Conservation (phyloP, 2,329 filamentous ascomycete genomes). For the Blumeriella jaapii region DNA sequence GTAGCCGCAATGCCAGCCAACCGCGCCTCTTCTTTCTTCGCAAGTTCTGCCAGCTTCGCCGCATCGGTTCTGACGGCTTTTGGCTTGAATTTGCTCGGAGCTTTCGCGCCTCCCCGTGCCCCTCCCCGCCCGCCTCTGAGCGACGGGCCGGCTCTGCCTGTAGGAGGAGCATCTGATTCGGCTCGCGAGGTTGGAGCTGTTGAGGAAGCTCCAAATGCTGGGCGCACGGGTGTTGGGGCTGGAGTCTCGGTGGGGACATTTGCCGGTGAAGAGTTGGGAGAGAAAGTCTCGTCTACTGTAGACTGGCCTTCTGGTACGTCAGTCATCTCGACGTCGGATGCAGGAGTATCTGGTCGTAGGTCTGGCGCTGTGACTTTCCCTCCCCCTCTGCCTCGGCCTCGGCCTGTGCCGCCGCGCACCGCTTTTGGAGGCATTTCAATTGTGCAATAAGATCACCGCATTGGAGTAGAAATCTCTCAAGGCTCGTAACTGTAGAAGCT, state of each 20-base stretch:
- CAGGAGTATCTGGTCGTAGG: slow-evolving; percentile 1
- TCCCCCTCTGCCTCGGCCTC: slow-evolving; percentile 19
- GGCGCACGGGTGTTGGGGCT: slow-evolving; percentile 21
- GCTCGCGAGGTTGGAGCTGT: not conserved
- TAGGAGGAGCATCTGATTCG: slow-evolving; percentile 4
- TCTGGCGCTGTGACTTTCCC: slow-evolving; percentile 12
- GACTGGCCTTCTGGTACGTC: too few relatives aligned
- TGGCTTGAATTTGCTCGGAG: slow-evolving; percentile 25
- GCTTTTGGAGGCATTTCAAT: slow-evolving; percentile 24
- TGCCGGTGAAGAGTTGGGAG: slow-evolving; percentile 24
- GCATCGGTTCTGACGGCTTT: slow-evolving; percentile 22
- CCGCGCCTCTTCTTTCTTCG: slow-evolving; percentile 12
- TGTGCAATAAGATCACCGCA: too few relatives aligned
- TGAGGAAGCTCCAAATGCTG: slow-evolving; percentile 1
- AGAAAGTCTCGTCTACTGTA: slow-evolving; percentile 10
- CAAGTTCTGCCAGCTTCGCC: slow-evolving; percentile 19
- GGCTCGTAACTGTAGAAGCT: too few relatives aligned
- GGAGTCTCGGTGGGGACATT: slow-evolving; percentile 23
- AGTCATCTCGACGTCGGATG: too few relatives aligned
- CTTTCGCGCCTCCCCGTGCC: slow-evolving; percentile 7
- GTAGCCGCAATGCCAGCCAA: slow-evolving; percentile 8
- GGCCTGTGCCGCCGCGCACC: slow-evolving; percentile 10
- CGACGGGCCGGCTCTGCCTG: slow-evolving; percentile 3
- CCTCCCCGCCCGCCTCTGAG: slow-evolving; percentile 13
- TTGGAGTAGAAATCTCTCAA: not conserved